phyloP scores from a whole-genome alignment of 257 asterid genomes.

The Dorcoceras hygrometricum region DNA sequence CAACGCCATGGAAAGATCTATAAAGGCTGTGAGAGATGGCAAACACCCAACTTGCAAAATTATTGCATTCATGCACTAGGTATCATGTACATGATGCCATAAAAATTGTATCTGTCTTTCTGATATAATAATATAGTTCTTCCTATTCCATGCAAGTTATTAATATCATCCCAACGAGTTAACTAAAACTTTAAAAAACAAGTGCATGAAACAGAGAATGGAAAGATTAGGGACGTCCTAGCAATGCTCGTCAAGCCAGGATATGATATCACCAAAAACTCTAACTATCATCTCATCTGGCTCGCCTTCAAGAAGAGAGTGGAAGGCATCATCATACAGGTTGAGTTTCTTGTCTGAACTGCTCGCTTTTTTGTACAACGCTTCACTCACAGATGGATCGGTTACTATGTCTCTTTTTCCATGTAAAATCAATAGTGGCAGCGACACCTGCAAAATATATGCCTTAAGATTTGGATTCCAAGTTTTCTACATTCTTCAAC shows the following conservation, averaged over 20 bases:
- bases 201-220: background rate
- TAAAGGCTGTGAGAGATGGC: too few species aligned
- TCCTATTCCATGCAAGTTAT: background rate
- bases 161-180: background rate
- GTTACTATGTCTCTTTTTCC: background rate
- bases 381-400: slow-evolving; percentile 40
- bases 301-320: slow-evolving; percentile 52
- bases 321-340: slow-evolving; percentile 49
- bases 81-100: too few species aligned
- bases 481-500: background rate
- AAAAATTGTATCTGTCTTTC: background rate
- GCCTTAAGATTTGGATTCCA: too few species aligned
- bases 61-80: background rate
- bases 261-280: slow-evolving; percentile 40
- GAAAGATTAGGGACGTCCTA: background rate
- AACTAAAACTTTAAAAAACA: background rate
- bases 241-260: slow-evolving; percentile 44
- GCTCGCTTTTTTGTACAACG: slow-evolving; percentile 41
- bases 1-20: too few species aligned
- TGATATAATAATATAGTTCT: background rate
- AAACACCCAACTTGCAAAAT: too few species aligned
- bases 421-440: background rate
- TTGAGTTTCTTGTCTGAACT: slow-evolving; percentile 44
- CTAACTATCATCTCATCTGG: slow-evolving; percentile 42
- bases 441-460: background rate